phyloP scores from a whole-genome alignment of 2,329 filamentous ascomycete genomes.

The Claviceps quebecensis region DNA sequence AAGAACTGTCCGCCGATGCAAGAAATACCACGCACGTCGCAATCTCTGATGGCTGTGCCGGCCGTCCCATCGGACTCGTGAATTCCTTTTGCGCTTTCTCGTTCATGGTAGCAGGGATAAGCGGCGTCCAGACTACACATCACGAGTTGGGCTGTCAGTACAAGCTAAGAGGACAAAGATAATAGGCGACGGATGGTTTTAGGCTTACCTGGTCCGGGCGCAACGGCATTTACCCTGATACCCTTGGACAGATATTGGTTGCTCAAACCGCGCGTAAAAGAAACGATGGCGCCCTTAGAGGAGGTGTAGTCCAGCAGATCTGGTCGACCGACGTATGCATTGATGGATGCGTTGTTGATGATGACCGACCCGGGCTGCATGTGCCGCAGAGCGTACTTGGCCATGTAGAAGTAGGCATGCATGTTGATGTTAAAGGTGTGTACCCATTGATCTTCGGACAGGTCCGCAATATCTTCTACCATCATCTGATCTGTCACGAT shows the following conservation, averaged over 20 bases:
- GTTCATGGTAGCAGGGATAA: constrained; percentile 61
- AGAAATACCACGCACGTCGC: constrained; percentile 73
- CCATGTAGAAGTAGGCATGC: constrained; percentile 65
- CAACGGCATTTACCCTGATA: constrained; percentile 64
- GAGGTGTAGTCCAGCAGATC: constrained; percentile 74
- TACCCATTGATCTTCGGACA: constrained; percentile 66
- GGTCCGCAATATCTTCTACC: constrained; percentile 51
- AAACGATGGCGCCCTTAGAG: constrained; percentile 64
- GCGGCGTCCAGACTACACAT: constrained; percentile 53
- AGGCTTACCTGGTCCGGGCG: constrained; percentile 47
- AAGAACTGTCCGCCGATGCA: constrained; percentile 58
- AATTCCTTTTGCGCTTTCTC: constrained; percentile 59
- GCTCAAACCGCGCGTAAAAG: constrained; percentile 64
- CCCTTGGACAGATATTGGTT: constrained; percentile 61
- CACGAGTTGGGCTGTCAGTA: background rate
- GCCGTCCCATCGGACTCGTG: constrained; percentile 59
- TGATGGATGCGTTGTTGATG: constrained; percentile 77
- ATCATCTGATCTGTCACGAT: constrained; percentile 37
- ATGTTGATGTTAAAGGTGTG: constrained; percentile 75
- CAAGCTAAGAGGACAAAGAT: background rate
- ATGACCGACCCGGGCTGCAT: constrained; percentile 63
- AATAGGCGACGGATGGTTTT: background rate
- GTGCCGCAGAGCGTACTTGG: constrained; percentile 63
- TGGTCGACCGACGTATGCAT: constrained; percentile 66
- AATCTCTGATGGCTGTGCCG: constrained; percentile 68